Conservation (phyloP, 768 basidiomycete genomes). For the Mycena belliarum region DNA sequence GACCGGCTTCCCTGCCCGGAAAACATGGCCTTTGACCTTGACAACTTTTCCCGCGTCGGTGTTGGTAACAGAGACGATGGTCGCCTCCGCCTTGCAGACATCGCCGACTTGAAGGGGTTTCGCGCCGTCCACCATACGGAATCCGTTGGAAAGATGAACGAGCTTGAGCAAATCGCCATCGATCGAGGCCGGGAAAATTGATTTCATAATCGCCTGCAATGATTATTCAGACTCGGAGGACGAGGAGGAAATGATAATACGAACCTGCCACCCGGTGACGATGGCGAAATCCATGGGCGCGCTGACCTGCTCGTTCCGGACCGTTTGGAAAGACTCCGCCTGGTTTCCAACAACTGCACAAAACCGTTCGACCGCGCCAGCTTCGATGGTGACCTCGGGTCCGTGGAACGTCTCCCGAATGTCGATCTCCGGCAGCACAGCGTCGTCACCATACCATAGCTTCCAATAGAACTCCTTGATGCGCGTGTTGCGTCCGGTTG, state of each 20-base stretch:
- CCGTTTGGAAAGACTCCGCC: slow-evolving; percentile 84
- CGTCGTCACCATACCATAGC: slow-evolving; percentile 92
- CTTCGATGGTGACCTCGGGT: slow-evolving; percentile 81
- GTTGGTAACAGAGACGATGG: slow-evolving; percentile 87
- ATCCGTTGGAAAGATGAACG: slow-evolving; percentile 96
- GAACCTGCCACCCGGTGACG: slow-evolving; percentile 96
- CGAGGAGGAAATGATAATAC: slow-evolving; percentile 26
- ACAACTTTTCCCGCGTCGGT: slow-evolving; percentile 92
- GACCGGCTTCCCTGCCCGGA: slow-evolving; percentile 74
- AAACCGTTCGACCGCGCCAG: slow-evolving; percentile 81
- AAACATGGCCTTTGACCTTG: slow-evolving; percentile 82
- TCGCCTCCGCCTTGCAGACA: slow-evolving; percentile 85
- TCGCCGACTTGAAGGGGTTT: slow-evolving; percentile 82
- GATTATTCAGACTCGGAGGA: slow-evolving; percentile 4
- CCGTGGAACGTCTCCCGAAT: slow-evolving; percentile 83
- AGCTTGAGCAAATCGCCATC: slow-evolving; percentile 95
- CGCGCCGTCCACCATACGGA: slow-evolving; percentile 82
- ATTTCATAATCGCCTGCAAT: slow-evolving; percentile 93
- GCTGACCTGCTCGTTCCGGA: slow-evolving; percentile 65
- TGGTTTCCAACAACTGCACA: slow-evolving; percentile 93
- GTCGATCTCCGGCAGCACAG: slow-evolving; percentile 73
- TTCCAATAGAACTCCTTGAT: slow-evolving; percentile 99
- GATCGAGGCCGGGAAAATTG: slow-evolving; percentile 90
- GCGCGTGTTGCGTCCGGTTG: slow-evolving; percentile 77
- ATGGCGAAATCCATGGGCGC: slow-evolving; percentile 99